Conservation (phyloP, 1,139 yeast genomes). For the Taphrina confusa region DNA sequence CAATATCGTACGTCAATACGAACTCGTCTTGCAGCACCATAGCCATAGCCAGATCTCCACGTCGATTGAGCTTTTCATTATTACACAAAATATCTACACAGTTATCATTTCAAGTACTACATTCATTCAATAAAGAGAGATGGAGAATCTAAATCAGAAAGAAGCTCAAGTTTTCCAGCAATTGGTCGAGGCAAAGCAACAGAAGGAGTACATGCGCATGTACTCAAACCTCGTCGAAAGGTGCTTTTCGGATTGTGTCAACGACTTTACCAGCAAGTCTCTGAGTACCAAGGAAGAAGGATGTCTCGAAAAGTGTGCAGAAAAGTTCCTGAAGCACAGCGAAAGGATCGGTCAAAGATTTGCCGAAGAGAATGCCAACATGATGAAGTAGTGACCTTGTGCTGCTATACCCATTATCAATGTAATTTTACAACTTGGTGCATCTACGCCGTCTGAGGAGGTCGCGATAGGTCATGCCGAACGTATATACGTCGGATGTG, state of each 20-base stretch:
- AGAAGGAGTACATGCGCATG: conserved; percentile 71
- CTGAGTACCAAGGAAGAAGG: conserved; percentile 79
- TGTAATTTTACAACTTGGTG: no score
- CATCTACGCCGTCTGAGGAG: no score
- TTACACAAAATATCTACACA: no score
- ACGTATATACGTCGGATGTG: no score
- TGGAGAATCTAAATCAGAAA: conserved; percentile 63
- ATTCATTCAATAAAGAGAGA: conserved; percentile 38
- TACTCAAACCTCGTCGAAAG: conserved; percentile 94
- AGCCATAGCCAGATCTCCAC: no score
- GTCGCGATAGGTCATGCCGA: no score
- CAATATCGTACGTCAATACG: background rate
- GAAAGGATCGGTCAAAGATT: conserved; percentile 98
- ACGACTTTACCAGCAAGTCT: conserved; percentile 91
- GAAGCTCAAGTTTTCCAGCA: conserved; percentile 97
- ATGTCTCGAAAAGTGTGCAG: conserved; percentile 90
- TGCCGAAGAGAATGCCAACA: conserved; percentile 74
- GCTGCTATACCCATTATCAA: background rate
- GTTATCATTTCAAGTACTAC: no score
- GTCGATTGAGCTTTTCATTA: no score
- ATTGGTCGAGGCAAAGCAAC: conserved; percentile 93
- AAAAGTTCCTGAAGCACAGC: conserved; percentile 95
- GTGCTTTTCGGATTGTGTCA: conserved; percentile 96
- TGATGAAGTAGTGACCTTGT: conserved; percentile 22
- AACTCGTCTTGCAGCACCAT: background rate